phyloP scores from a whole-genome alignment of 768 basidiomycete genomes.

The Rhizopogon vulgaris region DNA sequence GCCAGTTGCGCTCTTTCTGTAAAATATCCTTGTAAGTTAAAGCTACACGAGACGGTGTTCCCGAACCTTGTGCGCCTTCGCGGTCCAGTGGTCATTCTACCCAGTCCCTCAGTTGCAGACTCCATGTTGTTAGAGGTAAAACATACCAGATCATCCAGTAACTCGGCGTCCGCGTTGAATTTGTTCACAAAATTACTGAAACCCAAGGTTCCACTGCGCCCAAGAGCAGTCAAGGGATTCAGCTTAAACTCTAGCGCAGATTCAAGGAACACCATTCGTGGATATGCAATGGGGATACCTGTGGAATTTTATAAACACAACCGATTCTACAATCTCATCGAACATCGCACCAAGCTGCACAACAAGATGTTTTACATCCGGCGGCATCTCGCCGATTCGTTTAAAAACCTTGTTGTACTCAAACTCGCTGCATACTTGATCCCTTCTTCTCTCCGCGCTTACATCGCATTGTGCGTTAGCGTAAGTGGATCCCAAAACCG shows the following conservation, averaged over 20 bases:
- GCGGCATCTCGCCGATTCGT: slow-evolving; percentile 54
- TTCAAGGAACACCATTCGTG: slow-evolving; percentile 89
- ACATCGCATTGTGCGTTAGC: slow-evolving; percentile 2
- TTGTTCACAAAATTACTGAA: slow-evolving; percentile 81
- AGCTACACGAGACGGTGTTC: neutral
- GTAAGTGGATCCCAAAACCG: neutral
- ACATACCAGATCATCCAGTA: slow-evolving; percentile 84
- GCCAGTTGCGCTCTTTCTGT: slow-evolving; percentile 87
- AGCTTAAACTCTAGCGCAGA: slow-evolving; percentile 69
- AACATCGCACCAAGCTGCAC: slow-evolving; percentile 61
- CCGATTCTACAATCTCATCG: neutral
- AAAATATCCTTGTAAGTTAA: slow-evolving; percentile 7
- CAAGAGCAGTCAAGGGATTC: slow-evolving; percentile 79
- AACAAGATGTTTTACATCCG: slow-evolving; percentile 72
- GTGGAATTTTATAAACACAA: neutral
- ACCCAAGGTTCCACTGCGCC: slow-evolving; percentile 59
- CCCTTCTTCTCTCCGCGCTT: slow-evolving; percentile 81
- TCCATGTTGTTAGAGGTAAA: neutral
- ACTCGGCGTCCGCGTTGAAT: slow-evolving; percentile 88
- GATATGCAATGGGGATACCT: slow-evolving; percentile 86
- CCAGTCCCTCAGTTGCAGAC: neutral
- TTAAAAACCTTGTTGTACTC: slow-evolving; percentile 74
- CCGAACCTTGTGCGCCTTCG: slow-evolving; percentile 66
- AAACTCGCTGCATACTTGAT: slow-evolving; percentile 68
- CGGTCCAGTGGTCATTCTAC: slow-evolving; percentile 92